Percentiles rank a stretch among this genome's conserved stretches.
Evolutionary conservation across 768 basidiomycete genomes (phyloP).

Genomic region (Panaeolus cyanescens): DNA sequence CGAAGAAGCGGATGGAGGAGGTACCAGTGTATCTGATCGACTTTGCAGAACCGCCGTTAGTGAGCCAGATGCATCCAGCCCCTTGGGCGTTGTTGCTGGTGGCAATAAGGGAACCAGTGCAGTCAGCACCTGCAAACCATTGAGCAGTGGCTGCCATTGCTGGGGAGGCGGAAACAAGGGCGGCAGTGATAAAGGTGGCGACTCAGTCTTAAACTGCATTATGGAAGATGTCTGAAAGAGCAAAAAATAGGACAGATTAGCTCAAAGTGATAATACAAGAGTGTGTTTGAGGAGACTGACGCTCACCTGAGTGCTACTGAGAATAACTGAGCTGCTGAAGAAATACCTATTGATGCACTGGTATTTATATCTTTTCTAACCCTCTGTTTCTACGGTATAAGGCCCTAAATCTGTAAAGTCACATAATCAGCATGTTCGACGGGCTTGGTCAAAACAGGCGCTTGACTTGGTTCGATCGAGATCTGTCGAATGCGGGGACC

Average conservation of each 20-base stretch:
- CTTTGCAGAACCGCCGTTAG: slow-evolving; percentile 12
- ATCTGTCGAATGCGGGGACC: too few species aligned
- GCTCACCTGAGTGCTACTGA: background rate
- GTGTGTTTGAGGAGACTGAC: too few species aligned
- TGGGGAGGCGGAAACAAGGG: slow-evolving; percentile 16
- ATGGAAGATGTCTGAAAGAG: background rate
- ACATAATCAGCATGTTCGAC: too few species aligned
- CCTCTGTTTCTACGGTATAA: background rate
- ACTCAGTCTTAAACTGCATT: slow-evolving; percentile 22
- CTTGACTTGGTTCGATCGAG: too few species aligned
- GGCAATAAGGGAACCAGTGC: background rate
- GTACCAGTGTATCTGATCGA: slow-evolving; percentile 18
- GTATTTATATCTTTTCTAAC: slow-evolving; percentile 14
- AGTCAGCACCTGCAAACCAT: slow-evolving; percentile 8
- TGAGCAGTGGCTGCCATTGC: slow-evolving; percentile 14
- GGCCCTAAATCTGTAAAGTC: too few species aligned
- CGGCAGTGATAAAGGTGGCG: slow-evolving; percentile 11
- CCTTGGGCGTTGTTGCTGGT: background rate
- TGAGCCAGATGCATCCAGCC: slow-evolving; percentile 12
- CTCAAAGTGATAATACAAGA: too few species aligned
- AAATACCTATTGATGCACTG: too few species aligned
- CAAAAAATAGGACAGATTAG: too few species aligned
- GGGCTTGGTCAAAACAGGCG: too few species aligned
- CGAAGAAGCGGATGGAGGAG: slow-evolving; percentile 16
- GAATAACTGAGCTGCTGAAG: slow-evolving; percentile 15